A percentile compares a stretch with the other conserved stretches of the same genome.
phyloP scores from a whole-genome alignment of 1,284 basidiomycete species.

The Exobasidium rhododendri region DNA sequence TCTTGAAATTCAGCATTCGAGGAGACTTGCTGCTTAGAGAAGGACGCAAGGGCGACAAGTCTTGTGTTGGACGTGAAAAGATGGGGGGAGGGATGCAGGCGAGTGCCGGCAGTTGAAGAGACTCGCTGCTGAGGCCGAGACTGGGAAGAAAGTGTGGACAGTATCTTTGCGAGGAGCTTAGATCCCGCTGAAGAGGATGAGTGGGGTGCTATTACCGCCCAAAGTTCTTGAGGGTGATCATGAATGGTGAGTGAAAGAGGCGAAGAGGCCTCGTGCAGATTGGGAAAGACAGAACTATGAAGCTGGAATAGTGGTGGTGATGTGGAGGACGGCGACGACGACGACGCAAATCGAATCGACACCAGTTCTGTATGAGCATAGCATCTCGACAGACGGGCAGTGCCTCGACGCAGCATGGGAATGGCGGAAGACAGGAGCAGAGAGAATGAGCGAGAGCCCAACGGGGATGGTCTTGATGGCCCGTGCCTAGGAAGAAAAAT shows the following conservation, averaged over 20 bases:
- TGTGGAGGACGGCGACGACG: not conserved
- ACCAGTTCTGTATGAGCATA: no score
- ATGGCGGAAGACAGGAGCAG: no score
- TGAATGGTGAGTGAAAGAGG: not conserved
- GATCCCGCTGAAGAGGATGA: not conserved
- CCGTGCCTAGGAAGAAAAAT: not conserved
- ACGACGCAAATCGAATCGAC: no score
- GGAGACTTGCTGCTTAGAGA: constrained; percentile 3
- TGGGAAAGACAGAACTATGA: not conserved
- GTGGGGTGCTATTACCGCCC: not conserved
- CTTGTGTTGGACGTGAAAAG: not conserved
- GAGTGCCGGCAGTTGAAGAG: not conserved
- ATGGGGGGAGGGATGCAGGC: not conserved
- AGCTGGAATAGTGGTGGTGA: constrained; percentile 2
- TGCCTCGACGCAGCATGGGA: no score
- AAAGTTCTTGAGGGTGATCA: not conserved
- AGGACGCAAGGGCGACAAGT: constrained; percentile 1
- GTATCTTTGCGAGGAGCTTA: not conserved
- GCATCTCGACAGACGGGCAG: no score
- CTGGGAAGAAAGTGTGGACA: not conserved
- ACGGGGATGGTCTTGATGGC: not conserved
- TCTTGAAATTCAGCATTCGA: constrained; percentile 35
- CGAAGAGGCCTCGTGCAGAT: not conserved
- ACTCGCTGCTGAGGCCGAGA: not conserved
- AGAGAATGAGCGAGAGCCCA: no score